Base-by-base conservation (phyloP, 1,284 basidiomycete genomes). In the Rhodofomes roseus region DNA sequence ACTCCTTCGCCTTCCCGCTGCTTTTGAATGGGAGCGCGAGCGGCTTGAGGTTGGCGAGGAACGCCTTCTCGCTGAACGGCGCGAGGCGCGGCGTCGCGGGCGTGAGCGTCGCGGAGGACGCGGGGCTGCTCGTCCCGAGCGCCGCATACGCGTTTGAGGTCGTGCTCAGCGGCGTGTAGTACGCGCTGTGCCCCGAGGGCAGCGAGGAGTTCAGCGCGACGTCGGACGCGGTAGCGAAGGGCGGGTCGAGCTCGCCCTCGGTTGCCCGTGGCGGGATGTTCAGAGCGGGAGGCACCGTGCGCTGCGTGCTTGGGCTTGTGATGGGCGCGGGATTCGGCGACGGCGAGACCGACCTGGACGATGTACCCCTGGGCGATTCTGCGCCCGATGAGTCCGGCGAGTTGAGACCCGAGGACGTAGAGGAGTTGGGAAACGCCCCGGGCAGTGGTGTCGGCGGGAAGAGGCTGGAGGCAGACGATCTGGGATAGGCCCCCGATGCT, bases 1-100 rank as follows among this genome's bases (percentile, higher is more conserved):
- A 93, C 63, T 87, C 87, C 46, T 74, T 81, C 63, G 84, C 80
- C 66, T 84, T 87, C 48, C 77, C 75, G 7, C 76, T 75, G 9
- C 85, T 87, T 62, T 85, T 84, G 77, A 95, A 96, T 2, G 89
- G 85, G 4, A 96, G 74, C 2, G 89, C 95, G 68, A 92, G 83
- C 0, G 83, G 77, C 68, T 91, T 93, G 25, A 98, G 80, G 8
- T 92, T 95, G 6, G 84, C 79, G 50, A 98, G 82, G 74, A 98
- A 98, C 54, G 87, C 81, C 2, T 79, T 78, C 34, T 85, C 77
- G 66, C 86, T 93, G 75, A 98, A 99, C 0, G 92, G 85, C 65
- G 88, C 90, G 60, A 95, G 76, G 18, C 82, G 79, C 43, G 76
- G 75, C 11, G 59, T 50, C 25, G 54, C 48, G 20, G 50, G 39